Percentiles rank a stretch among this genome's conserved stretches.
Evolutionary conservation across 2,329 filamentous ascomycete genomes (phyloP).

Genomic region (Aspergillus spinulosporus): DNA sequence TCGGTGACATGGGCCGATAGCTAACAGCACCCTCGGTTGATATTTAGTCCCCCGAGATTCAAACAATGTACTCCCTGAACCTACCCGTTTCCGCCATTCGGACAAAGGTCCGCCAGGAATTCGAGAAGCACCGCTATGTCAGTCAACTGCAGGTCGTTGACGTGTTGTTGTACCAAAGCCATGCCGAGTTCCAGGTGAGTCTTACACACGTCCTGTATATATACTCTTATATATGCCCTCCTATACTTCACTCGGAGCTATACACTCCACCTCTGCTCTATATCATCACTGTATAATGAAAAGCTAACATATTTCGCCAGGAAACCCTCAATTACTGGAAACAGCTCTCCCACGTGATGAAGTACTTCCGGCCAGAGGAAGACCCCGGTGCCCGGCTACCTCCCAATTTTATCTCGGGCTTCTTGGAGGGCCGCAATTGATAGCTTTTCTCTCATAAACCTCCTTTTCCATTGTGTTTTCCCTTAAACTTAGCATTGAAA

Average conservation of each 20-base stretch:
- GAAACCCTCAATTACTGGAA: conserved; percentile 99
- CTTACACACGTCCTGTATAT: not conserved
- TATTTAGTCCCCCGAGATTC: conserved; percentile 85
- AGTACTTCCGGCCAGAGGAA: conserved; percentile 91
- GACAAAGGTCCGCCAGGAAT: conserved; percentile 93
- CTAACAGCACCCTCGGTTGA: not conserved
- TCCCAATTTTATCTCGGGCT: conserved; percentile 87
- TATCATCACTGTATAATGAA: not conserved
- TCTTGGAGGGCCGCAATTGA: conserved; percentile 76
- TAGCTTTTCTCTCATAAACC: conserved; percentile 23
- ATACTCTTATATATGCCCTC: not conserved
- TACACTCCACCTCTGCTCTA: not conserved
- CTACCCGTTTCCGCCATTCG: conserved; percentile 84
- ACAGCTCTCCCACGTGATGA: conserved; percentile 91
- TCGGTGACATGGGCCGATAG: not conserved
- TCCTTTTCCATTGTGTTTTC: conserved; percentile 15
- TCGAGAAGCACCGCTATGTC: conserved; percentile 92
- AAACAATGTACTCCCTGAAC: conserved; percentile 93
- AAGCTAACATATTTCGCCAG: conserved; percentile 47
- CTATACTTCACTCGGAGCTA: not conserved
- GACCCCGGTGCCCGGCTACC: conserved; percentile 75
- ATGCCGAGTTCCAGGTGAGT: conserved; percentile 87
- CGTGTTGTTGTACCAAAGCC: conserved; percentile 84
- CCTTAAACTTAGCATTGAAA: conserved; percentile 24
- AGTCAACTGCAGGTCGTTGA: conserved; percentile 86